A percentile compares a stretch with the other conserved stretches of the same genome.
Evolutionary conservation across 179 eudicot genomes (phyloP).

Genomic region (Spinacia oleracea): DNA sequence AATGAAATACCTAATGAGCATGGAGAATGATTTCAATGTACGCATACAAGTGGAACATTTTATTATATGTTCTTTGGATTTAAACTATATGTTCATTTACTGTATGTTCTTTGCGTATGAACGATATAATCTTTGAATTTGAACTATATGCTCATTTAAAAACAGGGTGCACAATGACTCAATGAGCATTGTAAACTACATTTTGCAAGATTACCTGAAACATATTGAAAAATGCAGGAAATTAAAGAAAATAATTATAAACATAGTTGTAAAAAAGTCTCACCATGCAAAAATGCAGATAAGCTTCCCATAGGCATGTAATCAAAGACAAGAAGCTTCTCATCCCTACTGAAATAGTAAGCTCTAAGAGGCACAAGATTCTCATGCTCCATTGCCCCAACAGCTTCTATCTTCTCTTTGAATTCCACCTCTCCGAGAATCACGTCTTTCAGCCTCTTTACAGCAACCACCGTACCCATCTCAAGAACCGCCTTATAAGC

Average conservation of each 20-base stretch:
- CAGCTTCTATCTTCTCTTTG: conserved; percentile 42
- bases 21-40: no score
- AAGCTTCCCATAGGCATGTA: conserved; percentile 53
- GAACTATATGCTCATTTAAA: no score
- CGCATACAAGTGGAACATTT: no score
- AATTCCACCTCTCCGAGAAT: conserved; percentile 34
- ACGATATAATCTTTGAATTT: no score
- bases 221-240: neutral
- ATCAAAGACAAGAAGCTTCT: conserved; percentile 48
- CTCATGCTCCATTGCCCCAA: conserved; percentile 42
- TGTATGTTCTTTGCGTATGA: no score
- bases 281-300: conserved; percentile 53
- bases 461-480: conserved; percentile 43
- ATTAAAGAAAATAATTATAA: neutral
- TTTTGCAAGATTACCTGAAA: neutral
- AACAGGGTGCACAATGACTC: no score
- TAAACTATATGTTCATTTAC: no score
- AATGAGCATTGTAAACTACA: no score
- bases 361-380: conserved; percentile 45
- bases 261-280: conserved; percentile 11
- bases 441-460: conserved; percentile 52
- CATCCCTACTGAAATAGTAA: conserved; percentile 43
- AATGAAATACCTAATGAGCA: no score
- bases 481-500: conserved; percentile 49
- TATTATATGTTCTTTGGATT: no score